Conservation (phyloP, 2,329 filamentous ascomycete species). For the Aureobasidium sp. region DNA sequence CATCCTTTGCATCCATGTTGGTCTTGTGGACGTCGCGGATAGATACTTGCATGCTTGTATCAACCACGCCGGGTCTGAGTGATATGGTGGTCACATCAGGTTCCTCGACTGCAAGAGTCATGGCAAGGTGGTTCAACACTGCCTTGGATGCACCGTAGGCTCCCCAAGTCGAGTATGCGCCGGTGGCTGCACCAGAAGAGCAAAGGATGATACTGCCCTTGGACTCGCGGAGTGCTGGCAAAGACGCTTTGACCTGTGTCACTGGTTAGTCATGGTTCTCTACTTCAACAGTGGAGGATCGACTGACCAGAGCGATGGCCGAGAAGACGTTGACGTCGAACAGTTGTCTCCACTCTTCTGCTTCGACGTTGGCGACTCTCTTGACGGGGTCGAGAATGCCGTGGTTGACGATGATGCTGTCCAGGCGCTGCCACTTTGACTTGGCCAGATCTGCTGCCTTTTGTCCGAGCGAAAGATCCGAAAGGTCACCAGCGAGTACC, state of each 20-base stretch:
- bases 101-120: conserved; percentile 68
- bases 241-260: conserved; percentile 56
- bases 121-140: conserved; percentile 68
- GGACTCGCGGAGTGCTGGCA: conserved; percentile 58
- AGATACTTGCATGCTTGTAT: conserved; percentile 84
- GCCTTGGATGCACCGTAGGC: conserved; percentile 78
- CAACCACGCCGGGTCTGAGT: conserved; percentile 69
- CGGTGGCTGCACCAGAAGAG: conserved; percentile 66
- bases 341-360: conserved; percentile 63
- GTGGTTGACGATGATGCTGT: conserved; percentile 83
- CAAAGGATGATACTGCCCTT: conserved; percentile 67
- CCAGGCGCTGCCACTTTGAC: conserved; percentile 55
- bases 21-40: conserved; percentile 63
- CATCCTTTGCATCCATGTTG: conserved; percentile 49
- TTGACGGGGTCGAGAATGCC: conserved; percentile 69
- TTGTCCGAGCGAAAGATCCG: conserved; percentile 45
- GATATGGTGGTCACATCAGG: conserved; percentile 63
- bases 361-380: conserved; percentile 56
- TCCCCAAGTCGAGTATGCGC: conserved; percentile 63
- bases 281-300: conserved; percentile 1
- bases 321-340: conserved; percentile 89
- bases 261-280: neutral
- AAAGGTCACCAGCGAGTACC: conserved; percentile 49
- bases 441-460: conserved; percentile 58
- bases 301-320: conserved; percentile 62